Evolutionary conservation across 176 grass and related monocot genomes (phyloP), one percentile per base, ranked within the genome.

Genomic region (Oryza rufipogon): DNA sequence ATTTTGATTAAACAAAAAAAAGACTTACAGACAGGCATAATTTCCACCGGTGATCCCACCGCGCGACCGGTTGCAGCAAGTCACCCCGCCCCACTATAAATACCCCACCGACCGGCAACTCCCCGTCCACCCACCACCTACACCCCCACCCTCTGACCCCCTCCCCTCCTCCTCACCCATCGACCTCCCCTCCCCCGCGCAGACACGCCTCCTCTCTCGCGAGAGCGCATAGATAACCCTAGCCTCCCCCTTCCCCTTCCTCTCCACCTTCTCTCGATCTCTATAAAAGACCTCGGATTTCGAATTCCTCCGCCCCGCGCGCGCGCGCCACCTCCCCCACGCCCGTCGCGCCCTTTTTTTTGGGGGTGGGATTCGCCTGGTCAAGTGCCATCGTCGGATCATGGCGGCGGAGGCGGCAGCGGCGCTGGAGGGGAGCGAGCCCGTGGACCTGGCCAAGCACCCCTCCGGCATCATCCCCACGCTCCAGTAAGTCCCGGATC

Each of bases 391-490:
- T 32, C 68, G 15, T 5, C 30, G 34, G 51, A 45, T 38, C 64
- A 96, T 99, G 93, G 87, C 96, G 76, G 90, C 96, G 76, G 90
- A 99, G 42, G 54, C 54, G 54, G 58, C 56, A 7, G 87, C 89
- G 44, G 69, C 48, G 9, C 86, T 94, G 77, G 96, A 96, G 78
- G 96, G 78, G 68, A 99, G 79, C 89, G 91, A 96, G 68, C 93
- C 90, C 25, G 93, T 96, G 89, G 96, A 99, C 85, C 90, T 99
- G 72, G 75, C 82, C 7, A 92, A 94, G 67, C 96, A 99, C 61
- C 96, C 96, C 52, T 99, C 96, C 66, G 96, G 96, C 48, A 99
- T 99, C 84, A 46, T 99, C 65, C 96, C 96, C 46, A 99, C 89
- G 69, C 96, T 99, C 76, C 96, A 99, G 96, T 99, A 94, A 92